Evolutionary conservation across 2,329 filamentous ascomycete species (phyloP), one percentile per base, ranked within the genome.

Genomic region (Paramyrothecium sp.): DNA sequence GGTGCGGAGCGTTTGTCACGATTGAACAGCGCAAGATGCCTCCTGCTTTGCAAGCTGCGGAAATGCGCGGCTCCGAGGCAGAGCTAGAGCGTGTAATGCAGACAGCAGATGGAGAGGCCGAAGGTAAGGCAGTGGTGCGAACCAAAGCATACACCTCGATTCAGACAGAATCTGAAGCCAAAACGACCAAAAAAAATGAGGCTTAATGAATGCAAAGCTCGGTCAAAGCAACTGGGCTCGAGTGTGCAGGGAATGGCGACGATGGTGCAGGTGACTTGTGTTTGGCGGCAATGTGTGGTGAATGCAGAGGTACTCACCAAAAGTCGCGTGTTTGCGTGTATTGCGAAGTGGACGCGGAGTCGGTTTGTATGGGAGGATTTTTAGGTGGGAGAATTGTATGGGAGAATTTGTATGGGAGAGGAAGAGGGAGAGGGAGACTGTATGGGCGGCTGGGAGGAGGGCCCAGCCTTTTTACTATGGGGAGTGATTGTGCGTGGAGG

Each of bases 381-480:
- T 71, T 44, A 12, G 75, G 74, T 81, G 79, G 76, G 76, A 79
- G 76, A 77, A 80, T 83, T 85, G 82, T 84, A 84, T 85, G 82
- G 79, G 81, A 82, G 77, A 80, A 76, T 34, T 44, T 44, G 38
- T 44, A 44, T 44, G 38, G 38, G 38, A 44, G 38, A 44, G 38
- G 78, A 76, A 80, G 80, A 81, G 78, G 80, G 76, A 71, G 74
- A 75, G 76, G 75, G 67, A 77, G 78, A 77, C 73, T 79, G 80
- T 81, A 81, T 79, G 80, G 79, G 79, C 78, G 76, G 75, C 30
- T 44, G 51, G 51, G 51, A 30, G 68, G 71, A 76, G 73, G 74
- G 76, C 75, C 75, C 77, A 77, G 78, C 81, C 81, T 85, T 86
- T 86, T 86, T 84, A 85, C 82, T 84, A 81, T 82, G 82, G 78